Conservation (phyloP, 2,329 filamentous ascomycete genomes). For the Fusarium veterinarium region DNA sequence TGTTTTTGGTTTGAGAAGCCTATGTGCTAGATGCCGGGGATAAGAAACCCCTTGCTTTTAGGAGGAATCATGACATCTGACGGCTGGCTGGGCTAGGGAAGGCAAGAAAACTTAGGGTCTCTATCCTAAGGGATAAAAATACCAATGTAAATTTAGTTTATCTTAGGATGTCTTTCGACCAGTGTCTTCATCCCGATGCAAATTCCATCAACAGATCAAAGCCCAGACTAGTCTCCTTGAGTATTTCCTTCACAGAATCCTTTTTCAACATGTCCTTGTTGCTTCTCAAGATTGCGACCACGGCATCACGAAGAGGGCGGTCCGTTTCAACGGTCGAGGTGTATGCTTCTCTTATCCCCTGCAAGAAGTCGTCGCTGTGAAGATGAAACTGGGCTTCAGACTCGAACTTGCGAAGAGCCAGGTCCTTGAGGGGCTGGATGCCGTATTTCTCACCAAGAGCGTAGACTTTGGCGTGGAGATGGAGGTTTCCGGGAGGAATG, state of each 20-base stretch:
- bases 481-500: fast-evolving
- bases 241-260: fast-evolving
- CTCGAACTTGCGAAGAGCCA: fast-evolving
- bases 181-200: background rate
- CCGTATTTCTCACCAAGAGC: background rate
- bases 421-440: fast-evolving
- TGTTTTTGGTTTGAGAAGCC: background rate
- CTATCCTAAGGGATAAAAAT: fast-evolving
- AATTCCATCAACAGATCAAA: background rate
- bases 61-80: no score
- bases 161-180: fast-evolving
- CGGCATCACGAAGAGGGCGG: background rate
- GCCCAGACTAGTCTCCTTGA: fast-evolving
- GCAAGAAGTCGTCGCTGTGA: background rate
- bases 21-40: background rate
- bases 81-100: no score
- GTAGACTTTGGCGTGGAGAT: background rate
- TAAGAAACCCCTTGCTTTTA: background rate
- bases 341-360: fast-evolving
- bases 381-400: fast-evolving
- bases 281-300: fast-evolving
- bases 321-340: background rate
- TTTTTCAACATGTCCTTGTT: fast-evolving
- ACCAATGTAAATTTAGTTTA: fast-evolving
- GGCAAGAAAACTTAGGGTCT: no score